Evolutionary conservation across 805 yeast species (phyloP).

Genomic region (Lipomyces orientalis): DNA sequence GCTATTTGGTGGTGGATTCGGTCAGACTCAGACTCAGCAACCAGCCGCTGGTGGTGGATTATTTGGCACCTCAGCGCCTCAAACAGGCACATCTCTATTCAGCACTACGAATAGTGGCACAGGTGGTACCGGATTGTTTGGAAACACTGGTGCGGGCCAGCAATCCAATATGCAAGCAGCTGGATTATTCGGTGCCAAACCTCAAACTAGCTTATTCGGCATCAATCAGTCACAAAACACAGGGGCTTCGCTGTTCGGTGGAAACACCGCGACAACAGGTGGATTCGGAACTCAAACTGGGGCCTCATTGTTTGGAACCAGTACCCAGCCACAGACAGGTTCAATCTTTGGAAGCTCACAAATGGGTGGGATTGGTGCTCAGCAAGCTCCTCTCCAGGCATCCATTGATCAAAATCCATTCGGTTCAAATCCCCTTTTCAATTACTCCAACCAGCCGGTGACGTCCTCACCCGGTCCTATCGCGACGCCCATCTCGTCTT

Average conservation of each 20-base stretch:
- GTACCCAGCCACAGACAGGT: conserved; percentile 29
- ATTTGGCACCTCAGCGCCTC: conserved; percentile 47
- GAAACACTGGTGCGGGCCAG: conserved; percentile 28
- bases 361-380: conserved; percentile 23
- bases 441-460: conserved; percentile 46
- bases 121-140: conserved; percentile 39
- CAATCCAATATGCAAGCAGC: conserved; percentile 31
- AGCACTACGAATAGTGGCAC: conserved; percentile 41
- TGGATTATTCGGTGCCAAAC: conserved; percentile 44
- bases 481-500: conserved; percentile 51
- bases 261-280: conserved; percentile 44
- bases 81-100: conserved; percentile 37
- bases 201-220: conserved; percentile 39
- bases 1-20: conserved; percentile 32
- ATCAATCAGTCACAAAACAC: conserved; percentile 22
- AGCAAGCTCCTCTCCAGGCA: conserved; percentile 45
- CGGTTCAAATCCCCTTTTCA: conserved; percentile 75
- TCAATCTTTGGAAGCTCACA: conserved; percentile 35
- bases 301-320: conserved; percentile 30
- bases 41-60: conserved; percentile 44
- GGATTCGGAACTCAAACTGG: conserved; percentile 51
- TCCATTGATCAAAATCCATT: conserved; percentile 67
- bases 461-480: conserved; percentile 53
- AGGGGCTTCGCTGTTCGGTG: conserved; percentile 36
- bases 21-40: conserved; percentile 20